phyloP scores from a whole-genome alignment of 108 stramenopile genomes.

The Cyclotella kingstonii region DNA sequence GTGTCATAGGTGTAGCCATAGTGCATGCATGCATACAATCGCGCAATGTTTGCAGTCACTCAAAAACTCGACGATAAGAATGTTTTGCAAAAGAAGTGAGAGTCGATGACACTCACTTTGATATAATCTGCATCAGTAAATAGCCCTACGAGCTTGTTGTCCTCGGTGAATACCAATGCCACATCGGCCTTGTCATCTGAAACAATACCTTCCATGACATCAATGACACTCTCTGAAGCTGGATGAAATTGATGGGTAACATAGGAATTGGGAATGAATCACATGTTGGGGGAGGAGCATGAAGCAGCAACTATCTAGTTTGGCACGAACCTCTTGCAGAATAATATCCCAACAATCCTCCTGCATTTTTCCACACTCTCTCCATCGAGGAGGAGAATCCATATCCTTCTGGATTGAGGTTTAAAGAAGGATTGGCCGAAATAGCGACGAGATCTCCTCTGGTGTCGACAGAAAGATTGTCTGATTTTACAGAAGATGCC shows the following conservation, averaged over 20 bases:
- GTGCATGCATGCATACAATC: too few relatives aligned
- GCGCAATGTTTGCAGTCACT: neutral
- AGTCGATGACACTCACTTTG: conserved; percentile 36
- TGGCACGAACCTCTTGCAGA: conserved; percentile 34
- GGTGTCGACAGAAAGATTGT: too few relatives aligned
- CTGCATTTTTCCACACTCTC: conserved; percentile 54
- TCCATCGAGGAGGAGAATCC: conserved; percentile 69
- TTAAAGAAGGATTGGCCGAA: conserved; percentile 22
- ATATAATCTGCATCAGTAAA: conserved; percentile 94
- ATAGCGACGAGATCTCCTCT: conserved; percentile 10
- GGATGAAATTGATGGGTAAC: neutral
- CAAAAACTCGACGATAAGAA: neutral
- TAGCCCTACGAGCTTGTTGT: conserved; percentile 63
- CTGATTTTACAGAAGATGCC: too few relatives aligned
- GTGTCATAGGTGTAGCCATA: too few relatives aligned
- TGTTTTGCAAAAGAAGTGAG: neutral
- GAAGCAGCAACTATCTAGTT: neutral
- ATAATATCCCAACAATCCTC: conserved; percentile 53
- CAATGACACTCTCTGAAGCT: conserved; percentile 57
- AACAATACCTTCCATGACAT: conserved; percentile 78
- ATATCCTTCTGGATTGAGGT: conserved; percentile 74
- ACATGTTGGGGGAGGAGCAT: neutral
- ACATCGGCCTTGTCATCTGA: conserved; percentile 46
- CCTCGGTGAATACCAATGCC: conserved; percentile 70
- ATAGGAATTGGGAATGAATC: too few relatives aligned